These are phyloP conservation scores for Marasmius tenuissimus DNA, from an alignment of 1,284 basidiomycete genomes.

Conservation along the genomic window DNA sequence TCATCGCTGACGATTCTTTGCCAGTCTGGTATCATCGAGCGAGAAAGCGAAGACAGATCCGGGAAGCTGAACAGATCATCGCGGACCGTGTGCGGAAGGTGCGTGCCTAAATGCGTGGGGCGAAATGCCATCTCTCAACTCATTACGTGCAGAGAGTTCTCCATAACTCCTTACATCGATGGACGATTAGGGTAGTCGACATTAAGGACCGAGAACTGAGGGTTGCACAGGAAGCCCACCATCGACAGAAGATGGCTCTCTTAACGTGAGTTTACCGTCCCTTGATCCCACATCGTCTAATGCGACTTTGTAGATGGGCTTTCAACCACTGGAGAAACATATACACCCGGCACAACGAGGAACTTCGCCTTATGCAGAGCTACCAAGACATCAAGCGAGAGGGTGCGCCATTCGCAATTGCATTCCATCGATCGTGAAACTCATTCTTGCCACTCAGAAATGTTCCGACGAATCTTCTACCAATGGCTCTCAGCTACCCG, in stretches of 20 bases:
- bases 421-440: background rate
- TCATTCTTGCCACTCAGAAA: constrained; percentile 43
- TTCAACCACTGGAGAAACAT: constrained; percentile 70
- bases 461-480: constrained; percentile 63
- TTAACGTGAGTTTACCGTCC: constrained; percentile 40
- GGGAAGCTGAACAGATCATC: constrained; percentile 40
- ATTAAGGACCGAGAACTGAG: constrained; percentile 71
- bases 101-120: constrained; percentile 10
- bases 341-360: constrained; percentile 62
- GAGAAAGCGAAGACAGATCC: constrained; percentile 32
- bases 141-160: constrained; percentile 49
- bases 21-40: constrained; percentile 51
- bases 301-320: constrained; percentile 37
- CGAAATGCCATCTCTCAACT: background rate
- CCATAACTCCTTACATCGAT: constrained; percentile 45
- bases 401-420: constrained; percentile 39
- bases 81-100: constrained; percentile 43
- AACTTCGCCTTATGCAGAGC: constrained; percentile 76
- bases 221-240: constrained; percentile 37
- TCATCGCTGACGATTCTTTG: constrained; percentile 15
- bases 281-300: constrained; percentile 7
- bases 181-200: constrained; percentile 73
- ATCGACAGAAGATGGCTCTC: constrained; percentile 41
- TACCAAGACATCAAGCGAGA: constrained; percentile 76
- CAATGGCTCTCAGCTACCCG: constrained; percentile 67